Conservation (phyloP, 768 basidiomycete genomes). For the Macrolepiota dolichaula region DNA sequence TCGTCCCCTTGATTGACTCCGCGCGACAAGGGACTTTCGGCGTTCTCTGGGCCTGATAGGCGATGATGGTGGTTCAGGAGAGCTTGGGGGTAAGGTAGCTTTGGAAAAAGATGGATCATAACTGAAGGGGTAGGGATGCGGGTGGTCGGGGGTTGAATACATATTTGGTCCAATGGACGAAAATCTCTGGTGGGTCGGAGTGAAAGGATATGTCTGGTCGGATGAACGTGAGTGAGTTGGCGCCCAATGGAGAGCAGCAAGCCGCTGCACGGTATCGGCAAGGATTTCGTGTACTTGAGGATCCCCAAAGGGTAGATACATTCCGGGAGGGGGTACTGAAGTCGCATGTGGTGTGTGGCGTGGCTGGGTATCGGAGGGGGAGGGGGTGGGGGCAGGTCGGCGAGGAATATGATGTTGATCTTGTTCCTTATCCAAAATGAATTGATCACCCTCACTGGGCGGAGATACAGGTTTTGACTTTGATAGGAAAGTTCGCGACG, state of each 20-base stretch:
- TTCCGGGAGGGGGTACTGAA: constrained; percentile 18
- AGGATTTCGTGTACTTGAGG: constrained; percentile 40
- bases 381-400: constrained; percentile 16
- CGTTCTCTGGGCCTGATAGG: constrained; percentile 26
- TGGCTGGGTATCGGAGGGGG: constrained; percentile 18
- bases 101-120: constrained; percentile 44
- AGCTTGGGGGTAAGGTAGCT: constrained; percentile 50
- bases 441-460: background rate
- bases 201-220: constrained; percentile 16
- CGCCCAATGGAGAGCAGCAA: constrained; percentile 32
- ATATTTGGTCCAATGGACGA: constrained; percentile 6
- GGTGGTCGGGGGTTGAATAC: constrained; percentile 18
- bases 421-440: background rate
- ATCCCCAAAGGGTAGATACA: constrained; percentile 33
- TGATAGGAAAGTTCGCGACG: background rate
- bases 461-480: background rate
- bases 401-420: background rate
- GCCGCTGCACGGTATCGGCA: constrained; percentile 40
- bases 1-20: constrained; percentile 53
- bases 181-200: constrained; percentile 3
- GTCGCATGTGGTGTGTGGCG: constrained; percentile 15
- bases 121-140: constrained; percentile 18
- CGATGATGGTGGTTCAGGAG: constrained; percentile 41
- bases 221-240: constrained; percentile 20
- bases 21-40: constrained; percentile 36